Evolutionary conservation across 352 stramenopile species (phyloP).

Genomic region (Albugo candida): DNA sequence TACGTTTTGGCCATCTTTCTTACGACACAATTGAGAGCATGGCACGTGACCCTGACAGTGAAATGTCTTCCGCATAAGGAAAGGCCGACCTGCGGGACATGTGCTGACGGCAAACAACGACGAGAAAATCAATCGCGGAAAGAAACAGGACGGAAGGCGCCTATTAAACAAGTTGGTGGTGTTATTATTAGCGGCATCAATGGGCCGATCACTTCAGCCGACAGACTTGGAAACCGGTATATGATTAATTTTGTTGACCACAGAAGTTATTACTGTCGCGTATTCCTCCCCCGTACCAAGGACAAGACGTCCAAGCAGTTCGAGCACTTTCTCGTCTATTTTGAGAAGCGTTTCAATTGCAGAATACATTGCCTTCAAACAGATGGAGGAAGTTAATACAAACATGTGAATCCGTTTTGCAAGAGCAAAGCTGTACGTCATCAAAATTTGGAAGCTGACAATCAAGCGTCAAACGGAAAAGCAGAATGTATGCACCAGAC

Average conservation of each 20-base stretch:
- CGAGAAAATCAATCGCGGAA: too few relatives aligned
- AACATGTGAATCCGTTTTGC: not conserved
- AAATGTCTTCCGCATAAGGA: too few relatives aligned
- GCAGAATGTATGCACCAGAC: not conserved
- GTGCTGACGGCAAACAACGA: too few relatives aligned
- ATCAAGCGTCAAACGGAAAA: not conserved
- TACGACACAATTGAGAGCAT: constrained; percentile 1
- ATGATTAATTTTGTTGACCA: too few relatives aligned
- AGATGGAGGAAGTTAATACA: not conserved
- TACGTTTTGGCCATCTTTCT: not conserved
- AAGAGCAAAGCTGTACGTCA: not conserved
- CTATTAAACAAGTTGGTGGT: not conserved
- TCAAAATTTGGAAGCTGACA: not conserved
- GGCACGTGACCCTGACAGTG: not conserved
- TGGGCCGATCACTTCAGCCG: too few relatives aligned
- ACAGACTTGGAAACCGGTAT: too few relatives aligned
- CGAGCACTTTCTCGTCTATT: not conserved
- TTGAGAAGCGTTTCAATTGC: not conserved
- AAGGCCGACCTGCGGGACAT: too few relatives aligned
- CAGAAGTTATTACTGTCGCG: too few relatives aligned
- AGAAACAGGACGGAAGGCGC: not conserved
- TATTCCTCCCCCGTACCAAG: too few relatives aligned
- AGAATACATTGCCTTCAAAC: not conserved
- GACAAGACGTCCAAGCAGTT: too few relatives aligned
- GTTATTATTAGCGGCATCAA: not conserved